A percentile compares a stretch with the other conserved stretches of the same genome.
These are phyloP conservation scores for Blattamonas nauphoetae DNA, from an alignment of 78 protist genomes.

Conservation along the genomic window DNA sequence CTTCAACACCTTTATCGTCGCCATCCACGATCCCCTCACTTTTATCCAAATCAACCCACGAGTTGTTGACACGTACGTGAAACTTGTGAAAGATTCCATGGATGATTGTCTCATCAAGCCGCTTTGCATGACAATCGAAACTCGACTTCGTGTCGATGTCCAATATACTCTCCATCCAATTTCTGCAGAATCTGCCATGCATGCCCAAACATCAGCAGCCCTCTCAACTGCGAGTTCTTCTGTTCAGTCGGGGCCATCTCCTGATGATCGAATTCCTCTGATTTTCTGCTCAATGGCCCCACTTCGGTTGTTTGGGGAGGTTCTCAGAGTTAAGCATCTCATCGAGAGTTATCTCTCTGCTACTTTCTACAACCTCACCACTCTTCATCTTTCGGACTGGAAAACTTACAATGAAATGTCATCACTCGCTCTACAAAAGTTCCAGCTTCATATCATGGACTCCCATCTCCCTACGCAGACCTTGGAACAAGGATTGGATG, in stretches of 20 bases:
- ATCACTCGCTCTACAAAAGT: slow-evolving; percentile 68
- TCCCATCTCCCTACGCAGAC: slow-evolving; percentile 72
- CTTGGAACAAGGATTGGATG: slow-evolving; percentile 82
- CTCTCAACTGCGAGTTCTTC: neutral
- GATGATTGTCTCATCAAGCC: slow-evolving; percentile 54
- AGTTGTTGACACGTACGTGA: neutral
- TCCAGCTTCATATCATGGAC: slow-evolving; percentile 52
- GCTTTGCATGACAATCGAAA: slow-evolving; percentile 66
- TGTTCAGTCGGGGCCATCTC: neutral
- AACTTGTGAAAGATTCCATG: neutral
- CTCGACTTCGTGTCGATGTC: slow-evolving; percentile 63
- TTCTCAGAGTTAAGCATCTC: neutral
- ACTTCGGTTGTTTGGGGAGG: neutral
- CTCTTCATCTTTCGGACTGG: slow-evolving; percentile 79
- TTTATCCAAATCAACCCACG: neutral
- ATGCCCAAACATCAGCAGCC: slow-evolving; percentile 24
- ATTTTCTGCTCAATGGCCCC: neutral
- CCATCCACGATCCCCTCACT: neutral
- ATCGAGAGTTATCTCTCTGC: slow-evolving; percentile 63
- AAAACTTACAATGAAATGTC: slow-evolving; percentile 80
- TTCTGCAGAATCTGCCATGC: neutral
- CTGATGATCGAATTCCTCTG: neutral
- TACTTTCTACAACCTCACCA: slow-evolving; percentile 82
- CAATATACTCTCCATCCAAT: slow-evolving; percentile 39
- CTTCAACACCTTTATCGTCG: neutral